These are phyloP conservation scores for Populus hybrid DNA, from an alignment of 441 rosid species.

Conservation along the genomic window DNA sequence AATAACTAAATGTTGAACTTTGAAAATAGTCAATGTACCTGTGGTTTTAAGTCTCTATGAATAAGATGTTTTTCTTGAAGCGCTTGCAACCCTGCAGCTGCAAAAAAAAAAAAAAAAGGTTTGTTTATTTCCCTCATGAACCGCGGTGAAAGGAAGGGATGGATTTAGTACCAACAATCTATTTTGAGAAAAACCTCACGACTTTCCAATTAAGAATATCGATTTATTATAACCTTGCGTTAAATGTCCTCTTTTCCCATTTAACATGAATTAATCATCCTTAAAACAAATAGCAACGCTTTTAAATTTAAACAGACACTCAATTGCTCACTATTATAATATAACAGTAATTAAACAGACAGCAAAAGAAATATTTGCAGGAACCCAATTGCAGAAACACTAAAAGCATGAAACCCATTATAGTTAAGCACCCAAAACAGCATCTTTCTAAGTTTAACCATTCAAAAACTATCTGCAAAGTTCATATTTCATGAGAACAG, in stretches of 20 bases:
- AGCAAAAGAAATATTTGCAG: not conserved
- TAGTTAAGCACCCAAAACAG: not conserved
- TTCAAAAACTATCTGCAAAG: not conserved
- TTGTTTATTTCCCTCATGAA: slow-evolving; percentile 9
- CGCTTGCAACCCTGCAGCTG: slow-evolving; percentile 83
- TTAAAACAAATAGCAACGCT: not conserved
- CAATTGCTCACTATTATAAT: not conserved
- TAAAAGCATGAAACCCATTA: not conserved
- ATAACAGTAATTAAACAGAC: not conserved
- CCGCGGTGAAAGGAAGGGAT: not conserved
- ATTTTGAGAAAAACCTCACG: not conserved
- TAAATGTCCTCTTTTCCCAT: not conserved
- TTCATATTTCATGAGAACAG: not conserved
- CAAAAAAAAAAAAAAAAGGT: slow-evolving; percentile 9
- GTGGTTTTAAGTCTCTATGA: slow-evolving; percentile 86
- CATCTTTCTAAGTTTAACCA: not conserved
- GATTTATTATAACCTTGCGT: not conserved
- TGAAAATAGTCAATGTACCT: slow-evolving; percentile 35
- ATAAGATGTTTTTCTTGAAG: slow-evolving; percentile 79
- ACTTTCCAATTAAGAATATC: not conserved
- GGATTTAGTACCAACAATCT: not conserved
- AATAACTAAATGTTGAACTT: slow-evolving; percentile 4
- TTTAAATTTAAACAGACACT: too few relatives aligned
- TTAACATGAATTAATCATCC: not conserved
- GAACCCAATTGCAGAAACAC: not conserved